Evolutionary conservation across 1,284 basidiomycete genomes (phyloP).

Genomic region (Thelephora terrestris): DNA sequence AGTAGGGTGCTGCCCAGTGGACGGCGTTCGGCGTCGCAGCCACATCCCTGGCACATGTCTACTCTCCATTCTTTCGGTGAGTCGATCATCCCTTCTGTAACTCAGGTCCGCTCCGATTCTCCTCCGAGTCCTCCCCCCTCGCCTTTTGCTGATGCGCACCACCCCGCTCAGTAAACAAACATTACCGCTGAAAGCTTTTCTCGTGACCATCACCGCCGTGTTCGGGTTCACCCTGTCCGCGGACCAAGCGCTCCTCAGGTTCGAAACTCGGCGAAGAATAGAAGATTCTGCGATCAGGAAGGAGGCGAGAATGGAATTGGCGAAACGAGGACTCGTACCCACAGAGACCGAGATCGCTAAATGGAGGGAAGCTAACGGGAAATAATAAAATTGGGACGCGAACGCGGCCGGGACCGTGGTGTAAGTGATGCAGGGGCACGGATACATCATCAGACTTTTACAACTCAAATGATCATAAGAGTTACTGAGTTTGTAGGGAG

Average conservation of each 20-base stretch:
- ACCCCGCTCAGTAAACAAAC: slow-evolving; percentile 53
- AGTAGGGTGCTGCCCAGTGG: slow-evolving; percentile 48
- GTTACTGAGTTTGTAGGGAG: slow-evolving; percentile 1
- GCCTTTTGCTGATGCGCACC: background rate
- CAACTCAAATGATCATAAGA: slow-evolving; percentile 1
- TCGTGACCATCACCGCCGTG: slow-evolving; percentile 53
- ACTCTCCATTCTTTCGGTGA: slow-evolving; percentile 73
- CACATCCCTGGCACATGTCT: slow-evolving; percentile 57
- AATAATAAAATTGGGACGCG: slow-evolving; percentile 16
- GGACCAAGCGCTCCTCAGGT: slow-evolving; percentile 63
- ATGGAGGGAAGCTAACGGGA: slow-evolving; percentile 45
- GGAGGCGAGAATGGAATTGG: slow-evolving; percentile 67
- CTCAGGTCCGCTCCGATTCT: background rate
- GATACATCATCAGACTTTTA: too few species aligned
- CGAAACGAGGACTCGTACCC: slow-evolving; percentile 61
- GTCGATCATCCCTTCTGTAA: slow-evolving; percentile 7
- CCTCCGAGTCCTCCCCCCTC: slow-evolving; percentile 1
- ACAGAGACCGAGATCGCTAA: slow-evolving; percentile 77
- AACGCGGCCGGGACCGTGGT: slow-evolving; percentile 12
- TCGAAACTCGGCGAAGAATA: slow-evolving; percentile 55
- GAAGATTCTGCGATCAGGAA: slow-evolving; percentile 62
- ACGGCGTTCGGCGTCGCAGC: slow-evolving; percentile 49
- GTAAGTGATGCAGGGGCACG: background rate
- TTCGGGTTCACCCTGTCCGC: slow-evolving; percentile 67
- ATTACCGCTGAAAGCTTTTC: slow-evolving; percentile 70